Evolutionary conservation across 192 early-diverging fungal genomes (phyloP).

Genomic region (Backusella tuberculispora): DNA sequence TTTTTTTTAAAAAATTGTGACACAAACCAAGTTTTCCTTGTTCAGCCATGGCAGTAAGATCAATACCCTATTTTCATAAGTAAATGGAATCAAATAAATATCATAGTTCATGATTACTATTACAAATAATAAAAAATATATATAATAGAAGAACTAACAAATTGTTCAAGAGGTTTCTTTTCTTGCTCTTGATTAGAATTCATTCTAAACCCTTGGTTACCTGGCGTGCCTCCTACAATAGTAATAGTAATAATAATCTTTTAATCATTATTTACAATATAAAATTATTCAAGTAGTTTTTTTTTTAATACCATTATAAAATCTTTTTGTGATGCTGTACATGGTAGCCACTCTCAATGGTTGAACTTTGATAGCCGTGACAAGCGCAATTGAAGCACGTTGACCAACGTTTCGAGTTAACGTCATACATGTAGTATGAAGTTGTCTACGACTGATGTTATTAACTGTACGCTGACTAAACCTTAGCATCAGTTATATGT

Average conservation of each 20-base stretch:
- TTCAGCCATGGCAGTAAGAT: conserved; percentile 74
- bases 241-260: background rate
- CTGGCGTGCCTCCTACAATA: conserved; percentile 21
- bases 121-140: background rate
- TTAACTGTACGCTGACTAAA: background rate
- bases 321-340: background rate
- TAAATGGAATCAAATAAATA: background rate
- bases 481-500: background rate
- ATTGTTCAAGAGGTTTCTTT: conserved; percentile 44
- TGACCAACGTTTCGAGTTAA: background rate
- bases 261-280: background rate
- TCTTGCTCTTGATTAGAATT: conserved; percentile 28
- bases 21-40: conserved; percentile 68
- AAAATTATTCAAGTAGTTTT: too few species aligned
- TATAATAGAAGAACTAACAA: conserved; percentile 28
- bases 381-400: background rate
- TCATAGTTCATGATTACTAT: background rate
- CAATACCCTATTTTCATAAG: conserved; percentile 55
- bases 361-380: background rate
- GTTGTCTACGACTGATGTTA: background rate
- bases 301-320: background rate
- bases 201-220: conserved; percentile 27
- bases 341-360: background rate
- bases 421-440: conserved; percentile 6
- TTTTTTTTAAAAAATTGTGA: background rate